Evolutionary conservation across 108 stramenopile genomes (phyloP), one percentile per base, ranked within the genome.

Genomic region (Licmophora abbreviata): DNA sequence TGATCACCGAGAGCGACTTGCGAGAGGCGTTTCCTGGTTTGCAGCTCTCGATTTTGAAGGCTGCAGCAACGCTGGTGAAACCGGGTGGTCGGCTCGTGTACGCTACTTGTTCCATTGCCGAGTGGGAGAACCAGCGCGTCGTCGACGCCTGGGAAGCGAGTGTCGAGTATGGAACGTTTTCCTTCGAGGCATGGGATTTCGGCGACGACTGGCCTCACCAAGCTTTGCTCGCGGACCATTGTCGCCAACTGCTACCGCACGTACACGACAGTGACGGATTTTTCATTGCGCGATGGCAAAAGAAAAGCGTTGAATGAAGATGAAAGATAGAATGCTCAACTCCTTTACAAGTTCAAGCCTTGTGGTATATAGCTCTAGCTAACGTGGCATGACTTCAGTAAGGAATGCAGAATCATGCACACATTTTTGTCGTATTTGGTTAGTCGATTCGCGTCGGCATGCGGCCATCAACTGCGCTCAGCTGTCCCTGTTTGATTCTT

Each of bases 41-140:
- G 20, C 73, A 74, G 24, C 30, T 74, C 21, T 31, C 54, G 18
- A 61, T 74, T 34, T 51, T 74, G 21, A 42, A 49, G 35, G 30
- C 61, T 31, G 73, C 73, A 11, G 54, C 73, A 4, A 30, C 20
- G 2, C 56, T 69, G 34, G 69, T 74, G 0, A 58, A 52, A 41
- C 25, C 44, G 15, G 51, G 24, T 29, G 67, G 69, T 3, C 54
- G 36, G 20, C 41, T 74, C 43, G 54, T 74, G 5, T 74, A 74
- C 55, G 69, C 73, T 8, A 74, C 73, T 18, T 74, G 73, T 28
- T 74, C 73, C 25, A 44, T 74, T n/a, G 42, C 64, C 5, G 15
- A 37, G 22, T 54, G 56, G 42, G 73, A 74, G 40, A 74, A 74
- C 48, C 60, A 74, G 38, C 32, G 37, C 29, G 60, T 74, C 29